Evolutionary conservation across 2,329 filamentous ascomycete genomes (phyloP).

Genomic region (Diaporthe citriasiana): DNA sequence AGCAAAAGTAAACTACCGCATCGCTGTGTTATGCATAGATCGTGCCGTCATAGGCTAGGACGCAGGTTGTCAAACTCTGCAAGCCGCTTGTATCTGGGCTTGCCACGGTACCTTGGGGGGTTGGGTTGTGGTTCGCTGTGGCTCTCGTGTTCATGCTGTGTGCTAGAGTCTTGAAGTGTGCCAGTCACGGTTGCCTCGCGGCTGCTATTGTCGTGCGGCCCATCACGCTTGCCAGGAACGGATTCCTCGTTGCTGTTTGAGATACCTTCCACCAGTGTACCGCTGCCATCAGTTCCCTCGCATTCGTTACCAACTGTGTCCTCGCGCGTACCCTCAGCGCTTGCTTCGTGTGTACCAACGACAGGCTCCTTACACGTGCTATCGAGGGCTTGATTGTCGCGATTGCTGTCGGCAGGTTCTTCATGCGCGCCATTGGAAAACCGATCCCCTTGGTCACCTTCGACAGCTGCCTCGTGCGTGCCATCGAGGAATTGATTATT

Average conservation of each 20-base stretch:
- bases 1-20: slow-evolving; percentile 18
- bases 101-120: slow-evolving; percentile 1
- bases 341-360: too few relatives aligned
- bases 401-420: background rate
- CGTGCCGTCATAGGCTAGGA: slow-evolving; percentile 24
- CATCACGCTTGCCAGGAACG: background rate
- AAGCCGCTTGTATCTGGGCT: background rate
- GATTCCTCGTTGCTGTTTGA: background rate
- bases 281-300: background rate
- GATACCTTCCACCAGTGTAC: too few relatives aligned
- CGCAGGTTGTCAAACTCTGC: background rate
- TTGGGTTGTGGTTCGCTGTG: background rate
- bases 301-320: background rate
- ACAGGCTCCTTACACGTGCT: background rate
- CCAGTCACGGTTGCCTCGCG: background rate
- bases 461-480: background rate
- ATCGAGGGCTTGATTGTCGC: background rate
- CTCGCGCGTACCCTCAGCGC: background rate
- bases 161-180: background rate
- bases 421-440: background rate
- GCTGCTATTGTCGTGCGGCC: background rate
- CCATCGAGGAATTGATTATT: background rate
- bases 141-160: background rate
- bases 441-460: background rate
- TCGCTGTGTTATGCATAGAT: slow-evolving; percentile 26